Percentiles rank a stretch among this genome's conserved stretches.
Evolutionary conservation across 177 flowering plant genomes (phyloP).

Genomic region (Tripterygium wilfordii): DNA sequence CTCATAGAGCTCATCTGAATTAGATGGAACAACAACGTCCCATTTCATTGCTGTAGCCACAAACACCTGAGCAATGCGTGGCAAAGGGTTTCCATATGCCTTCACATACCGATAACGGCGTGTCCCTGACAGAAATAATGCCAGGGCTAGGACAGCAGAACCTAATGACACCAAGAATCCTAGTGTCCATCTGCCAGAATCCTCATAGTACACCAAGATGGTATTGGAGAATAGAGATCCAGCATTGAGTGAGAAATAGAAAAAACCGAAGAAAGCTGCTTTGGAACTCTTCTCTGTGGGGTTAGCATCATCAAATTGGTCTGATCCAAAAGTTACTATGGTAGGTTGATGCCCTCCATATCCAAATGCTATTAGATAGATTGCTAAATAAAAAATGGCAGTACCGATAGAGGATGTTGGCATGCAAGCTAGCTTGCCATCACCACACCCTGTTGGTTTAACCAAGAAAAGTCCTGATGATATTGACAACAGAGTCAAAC

Average conservation of each 20-base stretch:
- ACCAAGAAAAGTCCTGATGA: constrained; percentile 47
- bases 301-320: constrained; percentile 52
- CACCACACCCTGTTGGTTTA: constrained; percentile 61
- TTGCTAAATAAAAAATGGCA: constrained; percentile 47
- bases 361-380: constrained; percentile 69
- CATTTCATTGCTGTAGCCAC: constrained; percentile 48
- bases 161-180: constrained; percentile 55
- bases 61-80: constrained; percentile 70
- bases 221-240: constrained; percentile 81
- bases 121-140: constrained; percentile 31
- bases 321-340: constrained; percentile 76
- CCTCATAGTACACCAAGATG: constrained; percentile 65
- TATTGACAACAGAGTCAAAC: constrained; percentile 46
- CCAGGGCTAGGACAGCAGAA: constrained; percentile 47
- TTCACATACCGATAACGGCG: constrained; percentile 39
- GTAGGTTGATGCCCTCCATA: constrained; percentile 84
- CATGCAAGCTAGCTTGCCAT: constrained; percentile 24
- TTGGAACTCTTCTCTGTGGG: constrained; percentile 26
- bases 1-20: constrained; percentile 44
- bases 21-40: constrained; percentile 24
- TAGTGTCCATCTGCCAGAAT: constrained; percentile 53
- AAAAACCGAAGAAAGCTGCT: constrained; percentile 52
- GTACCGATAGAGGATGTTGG: constrained; percentile 26
- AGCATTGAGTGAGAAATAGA: constrained; percentile 63
- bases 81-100: constrained; percentile 66